A percentile compares a stretch with the other conserved stretches of the same genome.
Evolutionary conservation across 495 filamentous ascomycete species (phyloP).

Genomic region (Penicillium maclennaniae): DNA sequence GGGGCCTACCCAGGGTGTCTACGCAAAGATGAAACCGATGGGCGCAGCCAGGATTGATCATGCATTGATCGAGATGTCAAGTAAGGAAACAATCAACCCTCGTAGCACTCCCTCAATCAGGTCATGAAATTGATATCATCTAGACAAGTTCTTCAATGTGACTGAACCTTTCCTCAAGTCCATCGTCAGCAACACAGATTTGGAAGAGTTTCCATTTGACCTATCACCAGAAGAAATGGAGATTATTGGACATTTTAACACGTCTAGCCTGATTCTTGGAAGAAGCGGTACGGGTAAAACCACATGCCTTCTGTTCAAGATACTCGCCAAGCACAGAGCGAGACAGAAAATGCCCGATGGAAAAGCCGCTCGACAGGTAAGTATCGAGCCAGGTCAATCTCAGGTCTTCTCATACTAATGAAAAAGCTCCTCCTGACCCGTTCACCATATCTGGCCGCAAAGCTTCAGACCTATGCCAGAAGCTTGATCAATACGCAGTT

Average conservation of each 20-base stretch:
- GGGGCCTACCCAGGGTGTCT: constrained; percentile 1
- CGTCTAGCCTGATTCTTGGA: constrained; percentile 37
- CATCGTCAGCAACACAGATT: constrained; percentile 3
- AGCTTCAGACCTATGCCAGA: constrained; percentile 28
- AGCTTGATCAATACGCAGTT: constrained; percentile 26
- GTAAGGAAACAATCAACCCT: constrained; percentile 3
- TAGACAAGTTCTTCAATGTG: constrained; percentile 38
- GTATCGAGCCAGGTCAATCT: not conserved
- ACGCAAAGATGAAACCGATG: not conserved
- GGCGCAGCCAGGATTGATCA: constrained; percentile 4
- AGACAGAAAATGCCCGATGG: constrained; percentile 1
- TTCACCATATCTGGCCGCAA: constrained; percentile 31
- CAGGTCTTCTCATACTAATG: not conserved
- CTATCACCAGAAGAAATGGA: constrained; percentile 30
- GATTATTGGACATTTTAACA: constrained; percentile 31
- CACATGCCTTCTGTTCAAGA: constrained; percentile 40
- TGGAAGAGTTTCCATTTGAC: constrained; percentile 38
- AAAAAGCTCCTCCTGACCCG: constrained; percentile 39
- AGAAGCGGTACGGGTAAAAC: constrained; percentile 47
- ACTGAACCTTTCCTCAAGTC: constrained; percentile 31
- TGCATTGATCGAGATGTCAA: constrained; percentile 23
- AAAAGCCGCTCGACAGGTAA: constrained; percentile 29
- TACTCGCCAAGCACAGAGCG: constrained; percentile 27
- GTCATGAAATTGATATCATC: not conserved
- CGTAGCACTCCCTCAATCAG: no score